Base-by-base conservation (phyloP, 2,329 filamentous ascomycete genomes). In the Venturia nashicola region DNA sequence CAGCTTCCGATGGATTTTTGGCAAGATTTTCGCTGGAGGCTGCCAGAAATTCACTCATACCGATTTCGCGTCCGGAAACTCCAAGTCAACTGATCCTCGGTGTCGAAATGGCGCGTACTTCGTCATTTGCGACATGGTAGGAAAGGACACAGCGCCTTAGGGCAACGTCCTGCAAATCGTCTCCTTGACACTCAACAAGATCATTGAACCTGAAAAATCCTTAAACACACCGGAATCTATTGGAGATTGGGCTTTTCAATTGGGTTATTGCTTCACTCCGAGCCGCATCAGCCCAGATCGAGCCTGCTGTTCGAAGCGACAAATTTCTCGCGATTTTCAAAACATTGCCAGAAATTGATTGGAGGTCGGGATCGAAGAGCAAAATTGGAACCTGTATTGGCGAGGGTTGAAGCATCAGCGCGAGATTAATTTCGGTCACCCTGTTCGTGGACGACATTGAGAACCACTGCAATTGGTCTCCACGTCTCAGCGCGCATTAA, bases 401-500 rank as follows among this genome's bases (percentile, higher is more conserved):
- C n/a, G n/a, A 48, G 44, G 2, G 20, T 48, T 23, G 9, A 23
- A 8, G 18, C n/a, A 48, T 48, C 11, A 8, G 36, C 7, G n/a
- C n/a, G 44, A n/a, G 6, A 9, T 5, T 48, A 20, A 11, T 20
- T 8, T 20, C 44, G n/a, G 20, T 5, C 9, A 23, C n/a, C 7
- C 34, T 36, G 5, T 5, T 36, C 34, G 42, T 16, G 14, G 42
- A 44, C 42, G 42, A 18, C 42, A 44, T 5, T 36, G 34, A 5
- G 34, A 36, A 36, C 9, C 9, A 9, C 34, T 36, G 9, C 34
- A 36, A 5, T 36, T 68, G 65, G 0, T 73, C 70, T 18, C 76
- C 67, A n/a, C 71, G 64, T 1, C 67, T 67, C 66, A 74, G 63
- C 74, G 79, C 76, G 34, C 75, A 68, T n/a, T n/a, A n/a, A n/a